Percentiles rank a stretch among this genome's conserved stretches.
Conservation (phyloP, 371 early-diverging fungal genomes). For the Apophysomyces ossiformis region DNA sequence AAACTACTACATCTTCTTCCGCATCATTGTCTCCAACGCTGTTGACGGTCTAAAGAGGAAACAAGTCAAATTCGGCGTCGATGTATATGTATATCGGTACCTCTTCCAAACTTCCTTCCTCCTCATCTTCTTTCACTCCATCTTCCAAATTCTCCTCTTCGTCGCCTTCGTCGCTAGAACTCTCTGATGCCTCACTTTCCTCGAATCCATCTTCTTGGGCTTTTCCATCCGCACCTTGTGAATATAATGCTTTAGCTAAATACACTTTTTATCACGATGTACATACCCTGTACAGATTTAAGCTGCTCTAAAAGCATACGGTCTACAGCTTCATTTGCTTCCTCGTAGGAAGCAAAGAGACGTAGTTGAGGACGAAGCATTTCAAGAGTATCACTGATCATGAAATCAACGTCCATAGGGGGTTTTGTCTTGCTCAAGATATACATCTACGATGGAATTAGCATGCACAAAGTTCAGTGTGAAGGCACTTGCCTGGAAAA, state of each 20-base stretch:
- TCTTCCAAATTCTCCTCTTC: conserved; percentile 43
- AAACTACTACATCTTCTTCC: conserved; percentile 64
- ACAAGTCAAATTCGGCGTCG: not conserved
- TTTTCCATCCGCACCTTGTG: conserved; percentile 35
- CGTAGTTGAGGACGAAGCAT: conserved; percentile 70
- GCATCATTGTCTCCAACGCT: conserved; percentile 41
- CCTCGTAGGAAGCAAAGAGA: conserved; percentile 73
- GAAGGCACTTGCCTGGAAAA: conserved; percentile 65
- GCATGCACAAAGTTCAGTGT: not conserved
- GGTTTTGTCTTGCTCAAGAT: conserved; percentile 77
- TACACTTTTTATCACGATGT: not conserved
- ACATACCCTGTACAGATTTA: conserved; percentile 47
- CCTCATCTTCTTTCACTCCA: conserved; percentile 30
- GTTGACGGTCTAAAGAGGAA: conserved; percentile 17
- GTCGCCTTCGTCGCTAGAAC: conserved; percentile 53
- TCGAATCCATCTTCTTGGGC: conserved; percentile 50
- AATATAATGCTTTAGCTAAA: not conserved
- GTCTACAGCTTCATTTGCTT: conserved; percentile 77
- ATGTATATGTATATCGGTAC: conserved; percentile 23
- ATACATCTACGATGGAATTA: conserved; percentile 69
- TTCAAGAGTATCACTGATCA: conserved; percentile 83
- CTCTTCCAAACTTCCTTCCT: conserved; percentile 38
- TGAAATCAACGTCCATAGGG: conserved; percentile 91
- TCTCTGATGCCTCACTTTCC: conserved; percentile 40
- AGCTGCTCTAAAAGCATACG: conserved; percentile 56